Evolutionary conservation across 2,329 filamentous ascomycete genomes (phyloP), one percentile per base, ranked within the genome.

Genomic region (Pyricularia pennisetigena): DNA sequence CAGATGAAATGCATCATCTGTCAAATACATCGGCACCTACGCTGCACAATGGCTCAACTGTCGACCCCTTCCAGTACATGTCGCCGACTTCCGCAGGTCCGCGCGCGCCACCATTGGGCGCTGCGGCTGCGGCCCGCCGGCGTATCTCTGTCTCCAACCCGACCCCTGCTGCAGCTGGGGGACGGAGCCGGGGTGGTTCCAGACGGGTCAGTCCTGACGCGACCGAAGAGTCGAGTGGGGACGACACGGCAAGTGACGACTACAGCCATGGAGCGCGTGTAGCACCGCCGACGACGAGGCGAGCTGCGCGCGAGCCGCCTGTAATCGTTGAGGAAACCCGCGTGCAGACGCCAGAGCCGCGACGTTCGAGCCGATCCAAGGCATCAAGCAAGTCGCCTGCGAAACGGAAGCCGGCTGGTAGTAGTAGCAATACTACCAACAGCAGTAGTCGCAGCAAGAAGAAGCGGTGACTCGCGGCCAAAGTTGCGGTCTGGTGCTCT

Each of bases 21-120:
- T 68, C 68, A 64, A 69, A 69, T 69, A 70, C 72, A 35, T 72
- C 74, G 35, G 72, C 73, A 7, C 70, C 75, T n/a, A 74, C 75
- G 14, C 72, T 68, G 23, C 64, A 54, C 72, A 72, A 30, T 75
- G 71, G 14, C 73, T 74, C 70, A 54, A 71, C 71, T 4, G 68
- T 77, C 16, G 82, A 87, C 69, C 84, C 85, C 4, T 86, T 87
- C 69, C 79, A 81, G 70, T 87, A 82, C 73, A 83, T 86, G 75
- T 82, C 81, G 4, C 24, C 49, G 16, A 14, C 65, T 24, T 32
- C 65, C 26, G 65, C 76, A 26, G 82, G 80, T 14, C 74, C 82
- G 49, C 80, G 79, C 35, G 75, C 75, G 67, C 72, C 79, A 12
- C 16, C 75, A 78, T 74, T 74, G 67, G 75, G 77, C 71, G 72